phyloP scores from a whole-genome alignment of 1,284 basidiomycete genomes.

The Tranzscheliella williamsii region DNA sequence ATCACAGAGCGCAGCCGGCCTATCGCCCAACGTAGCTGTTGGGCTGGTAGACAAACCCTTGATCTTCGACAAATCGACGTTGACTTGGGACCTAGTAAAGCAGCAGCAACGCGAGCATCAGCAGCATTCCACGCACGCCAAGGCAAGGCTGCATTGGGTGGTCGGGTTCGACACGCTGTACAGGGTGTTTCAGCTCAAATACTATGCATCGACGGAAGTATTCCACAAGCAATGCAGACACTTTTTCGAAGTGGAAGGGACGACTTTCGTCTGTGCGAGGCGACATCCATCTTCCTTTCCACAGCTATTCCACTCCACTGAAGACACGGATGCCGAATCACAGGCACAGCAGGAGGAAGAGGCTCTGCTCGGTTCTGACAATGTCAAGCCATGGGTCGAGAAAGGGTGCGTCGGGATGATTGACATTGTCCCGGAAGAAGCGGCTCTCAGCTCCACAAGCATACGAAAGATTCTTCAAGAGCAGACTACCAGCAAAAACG shows the following conservation, averaged over 20 bases:
- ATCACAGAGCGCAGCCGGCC: constrained; percentile 6
- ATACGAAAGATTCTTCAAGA: constrained; percentile 23
- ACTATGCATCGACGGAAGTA: constrained; percentile 67
- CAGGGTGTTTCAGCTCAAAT: constrained; percentile 78
- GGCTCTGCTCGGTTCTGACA: constrained; percentile 11
- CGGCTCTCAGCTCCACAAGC: constrained; percentile 40
- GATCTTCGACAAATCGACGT: constrained; percentile 78
- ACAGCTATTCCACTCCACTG: background rate
- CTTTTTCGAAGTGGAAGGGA: constrained; percentile 69
- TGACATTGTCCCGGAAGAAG: constrained; percentile 23
- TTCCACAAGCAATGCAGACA: constrained; percentile 69
- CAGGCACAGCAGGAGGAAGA: constrained; percentile 20
- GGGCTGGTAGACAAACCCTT: constrained; percentile 84
- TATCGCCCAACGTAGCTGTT: constrained; percentile 70
- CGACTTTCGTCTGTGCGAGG: constrained; percentile 66
- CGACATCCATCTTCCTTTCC: constrained; percentile 30
- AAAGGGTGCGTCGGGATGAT: constrained; percentile 27
- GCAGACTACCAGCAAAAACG: background rate
- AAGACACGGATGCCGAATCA: background rate
- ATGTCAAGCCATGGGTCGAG: constrained; percentile 31
- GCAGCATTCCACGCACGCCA: background rate
- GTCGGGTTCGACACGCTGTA: constrained; percentile 87
- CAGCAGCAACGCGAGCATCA: background rate
- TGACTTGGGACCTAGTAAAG: constrained; percentile 66
- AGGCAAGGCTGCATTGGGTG: constrained; percentile 67